Evolutionary conservation across 352 stramenopile genomes (phyloP).

Genomic region (Phytophthora citrophthora): DNA sequence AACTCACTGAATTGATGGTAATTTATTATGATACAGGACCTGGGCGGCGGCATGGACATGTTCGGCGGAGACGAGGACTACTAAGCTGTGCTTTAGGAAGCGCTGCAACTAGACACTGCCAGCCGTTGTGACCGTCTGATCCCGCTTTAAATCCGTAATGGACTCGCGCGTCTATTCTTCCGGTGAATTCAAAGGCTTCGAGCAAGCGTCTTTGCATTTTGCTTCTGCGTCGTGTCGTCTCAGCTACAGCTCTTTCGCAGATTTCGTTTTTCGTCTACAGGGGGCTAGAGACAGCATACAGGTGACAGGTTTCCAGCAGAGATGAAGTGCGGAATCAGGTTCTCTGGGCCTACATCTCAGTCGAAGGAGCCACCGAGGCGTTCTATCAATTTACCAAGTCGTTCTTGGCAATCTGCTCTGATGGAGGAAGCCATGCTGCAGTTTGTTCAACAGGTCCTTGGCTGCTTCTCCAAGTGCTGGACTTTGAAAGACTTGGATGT

Average conservation of each 20-base stretch:
- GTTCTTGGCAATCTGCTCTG: too few species aligned
- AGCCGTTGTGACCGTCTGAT: constrained; percentile 35
- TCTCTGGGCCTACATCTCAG: background rate
- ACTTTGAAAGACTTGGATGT: too few species aligned
- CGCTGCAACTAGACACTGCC: constrained; percentile 37
- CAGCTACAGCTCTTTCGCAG: constrained; percentile 4
- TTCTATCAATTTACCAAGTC: too few species aligned
- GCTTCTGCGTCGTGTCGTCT: constrained; percentile 11
- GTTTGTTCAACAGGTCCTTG: too few species aligned
- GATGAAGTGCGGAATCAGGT: background rate
- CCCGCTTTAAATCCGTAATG: constrained; percentile 58
- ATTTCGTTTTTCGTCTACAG: constrained; percentile 4
- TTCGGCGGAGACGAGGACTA: constrained; percentile 69
- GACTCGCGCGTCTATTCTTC: constrained; percentile 55
- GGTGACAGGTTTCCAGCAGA: constrained; percentile 9
- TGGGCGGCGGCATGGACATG: constrained; percentile 78
- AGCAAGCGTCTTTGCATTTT: constrained; percentile 24
- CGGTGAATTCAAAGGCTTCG: constrained; percentile 40
- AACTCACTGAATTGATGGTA: constrained; percentile 15
- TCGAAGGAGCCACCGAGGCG: too few species aligned
- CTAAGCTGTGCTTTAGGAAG: constrained; percentile 45
- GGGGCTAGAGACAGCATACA: background rate
- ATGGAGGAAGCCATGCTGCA: too few species aligned
- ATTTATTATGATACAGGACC: constrained; percentile 38
- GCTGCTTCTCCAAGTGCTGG: too few species aligned